Base-by-base conservation (phyloP, 768 basidiomycete species). In the Pholiota microspora region DNA sequence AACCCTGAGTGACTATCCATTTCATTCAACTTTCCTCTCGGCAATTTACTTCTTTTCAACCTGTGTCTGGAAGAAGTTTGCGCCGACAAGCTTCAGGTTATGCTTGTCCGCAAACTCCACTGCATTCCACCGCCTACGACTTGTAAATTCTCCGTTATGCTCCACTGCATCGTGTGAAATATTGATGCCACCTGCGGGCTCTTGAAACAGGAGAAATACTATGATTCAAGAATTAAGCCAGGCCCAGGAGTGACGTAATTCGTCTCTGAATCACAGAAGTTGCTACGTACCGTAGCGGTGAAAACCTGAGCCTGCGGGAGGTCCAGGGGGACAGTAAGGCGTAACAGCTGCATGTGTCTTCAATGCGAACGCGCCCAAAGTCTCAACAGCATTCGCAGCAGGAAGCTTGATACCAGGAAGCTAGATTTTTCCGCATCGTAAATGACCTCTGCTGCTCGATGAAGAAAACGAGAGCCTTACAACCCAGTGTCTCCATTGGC, bases 171-270 rank as follows among this genome's bases (percentile, higher is more conserved):
- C 68, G 1, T 62, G 29, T 0, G 81, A 78, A 18, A 86, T 68
- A 1, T 44, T 56, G 53, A 82, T 71, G 0, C 70, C 62, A 9
- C 62, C 65, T 2, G 67, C 46, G 3, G 85, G 85, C 59, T 88
- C 86, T 59, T 82, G 73, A 61, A 82, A 87, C 7, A 87, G 71
- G 7, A 87, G 67, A 65, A 87, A 82, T 10, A 76, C 85, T 73
- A 25, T n/a, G 12, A 38, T 16, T 49, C 44, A 12, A n/a, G 7
- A 29, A n/a, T n/a, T n/a, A n/a, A n/a, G n/a, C n/a, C n/a, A n/a
- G 29, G 38, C 24, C 16, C 18, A 36, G 10, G 1, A 32, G 15
- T 21, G 16, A 28, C 4, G 16, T 29, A 12, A 29, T 29, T 28
- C 3, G 16, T 1, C 50, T 4, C 5, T 28, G 16, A n/a, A n/a